Conservation (phyloP, 306 rosid genomes). For the Abrus pulchellus region DNA sequence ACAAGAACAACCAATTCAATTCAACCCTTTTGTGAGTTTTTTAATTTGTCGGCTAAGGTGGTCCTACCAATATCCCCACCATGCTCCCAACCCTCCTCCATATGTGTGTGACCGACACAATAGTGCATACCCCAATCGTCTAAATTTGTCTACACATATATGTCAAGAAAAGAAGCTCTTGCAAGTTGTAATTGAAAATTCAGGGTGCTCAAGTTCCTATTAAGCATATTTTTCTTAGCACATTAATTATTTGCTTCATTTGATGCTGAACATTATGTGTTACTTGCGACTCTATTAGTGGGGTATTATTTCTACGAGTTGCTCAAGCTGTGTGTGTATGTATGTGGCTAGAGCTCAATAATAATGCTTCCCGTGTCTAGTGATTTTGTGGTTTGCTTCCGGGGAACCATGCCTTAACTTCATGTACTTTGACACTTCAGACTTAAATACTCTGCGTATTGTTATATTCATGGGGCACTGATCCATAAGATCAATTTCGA, state of each 20-base stretch:
- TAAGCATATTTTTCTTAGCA: constrained; percentile 3
- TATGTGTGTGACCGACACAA: constrained; percentile 69
- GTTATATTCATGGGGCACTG: constrained; percentile 40
- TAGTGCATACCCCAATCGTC: constrained; percentile 48
- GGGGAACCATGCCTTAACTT: constrained; percentile 51
- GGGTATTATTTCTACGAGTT: constrained; percentile 30
- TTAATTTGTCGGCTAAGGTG: constrained; percentile 63
- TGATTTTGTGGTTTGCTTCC: constrained; percentile 43
- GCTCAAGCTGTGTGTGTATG: constrained; percentile 8
- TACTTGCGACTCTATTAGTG: constrained; percentile 14
- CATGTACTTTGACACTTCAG: constrained; percentile 44
- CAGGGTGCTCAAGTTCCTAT: constrained; percentile 28
- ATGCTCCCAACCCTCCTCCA: constrained; percentile 21
- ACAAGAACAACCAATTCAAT: constrained; percentile 23
- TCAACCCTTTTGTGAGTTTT: constrained; percentile 43
- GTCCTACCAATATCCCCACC: constrained; percentile 49
- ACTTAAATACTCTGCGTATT: not conserved
- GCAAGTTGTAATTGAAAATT: constrained; percentile 31
- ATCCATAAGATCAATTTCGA: constrained; percentile 42
- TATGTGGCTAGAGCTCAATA: constrained; percentile 7
- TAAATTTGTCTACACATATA: constrained; percentile 7
- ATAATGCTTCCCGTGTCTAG: constrained; percentile 13
- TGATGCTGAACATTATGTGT: not conserved
- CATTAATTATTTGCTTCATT: constrained; percentile 15
- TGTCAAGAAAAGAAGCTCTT: constrained; percentile 45